phyloP scores from a whole-genome alignment of 2,329 filamentous ascomycete genomes.

The Fusarium sp. region DNA sequence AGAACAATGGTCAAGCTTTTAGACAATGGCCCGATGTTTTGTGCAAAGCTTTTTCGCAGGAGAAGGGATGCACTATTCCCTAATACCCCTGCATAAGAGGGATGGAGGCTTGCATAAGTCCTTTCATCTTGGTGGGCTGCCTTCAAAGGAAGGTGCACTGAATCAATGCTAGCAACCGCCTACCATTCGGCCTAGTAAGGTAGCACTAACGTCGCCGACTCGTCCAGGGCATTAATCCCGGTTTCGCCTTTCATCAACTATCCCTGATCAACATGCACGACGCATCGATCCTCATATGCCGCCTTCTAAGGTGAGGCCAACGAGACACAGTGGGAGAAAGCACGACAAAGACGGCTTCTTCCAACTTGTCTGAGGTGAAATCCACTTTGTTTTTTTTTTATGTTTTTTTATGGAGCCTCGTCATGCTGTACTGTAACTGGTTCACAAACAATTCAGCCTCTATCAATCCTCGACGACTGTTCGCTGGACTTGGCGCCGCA shows the following conservation, averaged over 20 bases:
- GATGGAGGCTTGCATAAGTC: slow-evolving; percentile 29
- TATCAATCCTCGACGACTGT: slow-evolving; percentile 32
- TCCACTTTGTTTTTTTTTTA: no score
- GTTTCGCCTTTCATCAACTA: slow-evolving; percentile 32
- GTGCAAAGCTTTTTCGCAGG: slow-evolving; percentile 9
- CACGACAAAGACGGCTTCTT: not conserved
- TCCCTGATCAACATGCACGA: slow-evolving; percentile 47
- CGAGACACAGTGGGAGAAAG: slow-evolving; percentile 21
- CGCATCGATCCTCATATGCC: slow-evolving; percentile 45
- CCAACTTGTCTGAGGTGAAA: not conserved
- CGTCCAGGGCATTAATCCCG: slow-evolving; percentile 21
- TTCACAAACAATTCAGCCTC: slow-evolving; percentile 15
- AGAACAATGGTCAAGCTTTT: slow-evolving; percentile 3
- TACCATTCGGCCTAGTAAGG: slow-evolving; percentile 11
- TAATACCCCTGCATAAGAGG: slow-evolving; percentile 13
- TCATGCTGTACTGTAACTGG: slow-evolving; percentile 5
- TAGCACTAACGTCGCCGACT: slow-evolving; percentile 22
- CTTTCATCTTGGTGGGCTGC: slow-evolving; percentile 24
- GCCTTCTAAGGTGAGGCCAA: slow-evolving; percentile 16
- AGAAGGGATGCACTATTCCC: not conserved
- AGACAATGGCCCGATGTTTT: slow-evolving; percentile 6
- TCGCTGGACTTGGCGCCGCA: slow-evolving; percentile 42
- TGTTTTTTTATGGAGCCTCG: slow-evolving; percentile 10
- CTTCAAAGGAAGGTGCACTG: slow-evolving; percentile 29
- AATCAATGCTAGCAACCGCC: slow-evolving; percentile 4